A percentile compares a stretch with the other conserved stretches of the same genome.
phyloP scores from a whole-genome alignment of 1,139 yeast species.

The Yamadazyma epiphylla region DNA sequence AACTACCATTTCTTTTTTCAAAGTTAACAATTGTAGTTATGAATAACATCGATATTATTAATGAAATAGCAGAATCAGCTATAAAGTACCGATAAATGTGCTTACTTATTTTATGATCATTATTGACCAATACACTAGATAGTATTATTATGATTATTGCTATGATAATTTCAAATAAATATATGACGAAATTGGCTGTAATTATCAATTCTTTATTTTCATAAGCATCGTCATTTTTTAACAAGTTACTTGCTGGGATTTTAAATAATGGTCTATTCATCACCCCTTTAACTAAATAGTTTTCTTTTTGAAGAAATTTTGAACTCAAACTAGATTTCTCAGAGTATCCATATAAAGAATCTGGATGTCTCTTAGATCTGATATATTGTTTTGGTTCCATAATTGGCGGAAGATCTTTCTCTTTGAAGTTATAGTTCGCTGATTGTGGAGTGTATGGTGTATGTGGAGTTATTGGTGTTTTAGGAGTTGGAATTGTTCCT shows the following conservation, averaged over 20 bases:
- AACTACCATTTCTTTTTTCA: conserved; percentile 41
- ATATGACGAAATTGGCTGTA: conserved; percentile 29
- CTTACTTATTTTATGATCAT: conserved; percentile 19
- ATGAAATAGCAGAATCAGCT: conserved; percentile 34
- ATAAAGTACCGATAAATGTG: conserved; percentile 36
- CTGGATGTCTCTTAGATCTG: conserved; percentile 1
- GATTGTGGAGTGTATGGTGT: conserved; percentile 10
- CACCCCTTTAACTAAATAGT: conserved; percentile 28
- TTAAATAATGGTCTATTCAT: conserved; percentile 34
- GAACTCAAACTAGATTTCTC: conserved; percentile 18
- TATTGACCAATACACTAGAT: conserved; percentile 22
- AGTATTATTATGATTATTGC: conserved; percentile 31
- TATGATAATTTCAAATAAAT: conserved; percentile 31
- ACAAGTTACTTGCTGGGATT: conserved; percentile 9
- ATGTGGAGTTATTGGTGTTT: conserved; percentile 12
- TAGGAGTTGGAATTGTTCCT: conserved; percentile 6
- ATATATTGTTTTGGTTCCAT: conserved; percentile 14
- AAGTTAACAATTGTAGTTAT: conserved; percentile 33
- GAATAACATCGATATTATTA: conserved; percentile 32
- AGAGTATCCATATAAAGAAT: conserved; percentile 7
- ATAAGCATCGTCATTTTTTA: conserved; percentile 16
- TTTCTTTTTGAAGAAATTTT: conserved; percentile 24
- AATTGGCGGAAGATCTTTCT: conserved; percentile 20
- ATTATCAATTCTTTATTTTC: conserved; percentile 19
- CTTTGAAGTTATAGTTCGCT: conserved; percentile 6